Evolutionary conservation across 2,329 filamentous ascomycete species (phyloP).

Genomic region (Xylariomycetidae sp.): DNA sequence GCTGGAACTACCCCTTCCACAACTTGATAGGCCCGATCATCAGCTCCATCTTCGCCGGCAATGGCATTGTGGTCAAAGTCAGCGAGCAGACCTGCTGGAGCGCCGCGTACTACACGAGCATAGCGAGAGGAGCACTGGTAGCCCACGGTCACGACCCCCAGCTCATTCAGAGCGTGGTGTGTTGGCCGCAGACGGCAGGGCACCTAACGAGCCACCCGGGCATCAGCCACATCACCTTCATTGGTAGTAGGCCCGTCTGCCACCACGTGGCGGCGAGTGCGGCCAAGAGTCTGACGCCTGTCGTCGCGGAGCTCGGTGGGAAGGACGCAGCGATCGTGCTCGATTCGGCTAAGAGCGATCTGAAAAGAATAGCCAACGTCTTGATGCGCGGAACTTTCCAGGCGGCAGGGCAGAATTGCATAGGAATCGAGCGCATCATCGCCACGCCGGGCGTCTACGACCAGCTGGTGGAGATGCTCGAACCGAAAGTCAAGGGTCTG

Average conservation of each 20-base stretch:
- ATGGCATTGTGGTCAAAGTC: constrained; percentile 87
- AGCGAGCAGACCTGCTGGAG: constrained; percentile 97
- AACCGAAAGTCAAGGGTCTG: constrained; percentile 68
- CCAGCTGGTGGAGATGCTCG: constrained; percentile 63
- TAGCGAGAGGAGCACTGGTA: constrained; percentile 72
- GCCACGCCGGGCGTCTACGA: constrained; percentile 74
- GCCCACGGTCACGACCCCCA: constrained; percentile 79
- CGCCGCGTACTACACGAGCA: constrained; percentile 72
- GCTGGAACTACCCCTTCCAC: constrained; percentile 97
- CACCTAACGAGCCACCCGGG: constrained; percentile 79
- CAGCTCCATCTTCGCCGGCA: constrained; percentile 84
- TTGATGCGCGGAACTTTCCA: constrained; percentile 93
- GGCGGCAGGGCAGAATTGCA: constrained; percentile 93
- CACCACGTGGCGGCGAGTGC: constrained; percentile 84
- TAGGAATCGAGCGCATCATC: constrained; percentile 91
- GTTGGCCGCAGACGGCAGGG: constrained; percentile 79
- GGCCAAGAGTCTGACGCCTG: constrained; percentile 78
- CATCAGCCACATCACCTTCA: constrained; percentile 91
- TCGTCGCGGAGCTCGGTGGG: constrained; percentile 87
- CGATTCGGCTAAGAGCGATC: constrained; percentile 64
- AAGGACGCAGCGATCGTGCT: constrained; percentile 91
- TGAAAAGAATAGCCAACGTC: constrained; percentile 72
- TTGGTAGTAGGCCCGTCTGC: constrained; percentile 82
- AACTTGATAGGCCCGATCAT: constrained; percentile 91
- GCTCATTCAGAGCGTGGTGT: constrained; percentile 79